Conservation (phyloP, 106 monocot genomes). For the Iris macrosiphon region DNA sequence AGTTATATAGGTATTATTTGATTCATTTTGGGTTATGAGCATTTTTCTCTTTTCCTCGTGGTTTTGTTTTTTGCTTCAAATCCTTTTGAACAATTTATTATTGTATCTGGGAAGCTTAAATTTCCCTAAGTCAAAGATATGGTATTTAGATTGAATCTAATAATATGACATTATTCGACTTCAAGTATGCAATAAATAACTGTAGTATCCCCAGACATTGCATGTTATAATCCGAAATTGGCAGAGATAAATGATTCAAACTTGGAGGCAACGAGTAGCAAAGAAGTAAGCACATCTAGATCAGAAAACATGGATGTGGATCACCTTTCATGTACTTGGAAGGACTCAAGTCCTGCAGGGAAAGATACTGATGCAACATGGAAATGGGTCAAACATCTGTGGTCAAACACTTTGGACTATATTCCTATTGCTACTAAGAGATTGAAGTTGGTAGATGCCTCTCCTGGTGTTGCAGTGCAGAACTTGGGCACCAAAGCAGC, state of each 20-base stretch:
- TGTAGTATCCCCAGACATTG: conserved; percentile 6
- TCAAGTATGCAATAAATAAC: no score
- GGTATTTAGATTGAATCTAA: no score
- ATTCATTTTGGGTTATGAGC: no score
- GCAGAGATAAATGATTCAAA: not conserved
- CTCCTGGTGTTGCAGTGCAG: conserved; percentile 1
- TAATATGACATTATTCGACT: no score
- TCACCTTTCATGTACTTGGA: conserved; percentile 3
- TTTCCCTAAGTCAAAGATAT: no score
- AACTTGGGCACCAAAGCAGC: conserved; percentile 11
- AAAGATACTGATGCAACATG: conserved; percentile 18
- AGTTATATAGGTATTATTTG: no score
- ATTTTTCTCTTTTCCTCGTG: no score
- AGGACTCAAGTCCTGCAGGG: not conserved
- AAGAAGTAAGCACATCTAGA: conserved; percentile 14
- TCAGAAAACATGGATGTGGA: conserved; percentile 21
- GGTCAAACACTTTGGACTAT: conserved; percentile 8
- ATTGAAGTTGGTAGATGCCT: conserved; percentile 16
- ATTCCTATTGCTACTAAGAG: conserved; percentile 17
- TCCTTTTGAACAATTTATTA: not conserved
- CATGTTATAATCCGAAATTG: not conserved
- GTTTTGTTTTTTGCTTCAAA: no score
- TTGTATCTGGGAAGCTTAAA: not conserved
- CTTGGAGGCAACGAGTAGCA: not conserved
- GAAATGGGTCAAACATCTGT: conserved; percentile 59